Evolutionary conservation across 2,329 filamentous ascomycete species (phyloP).

Genomic region (Gaeumannomyces sp.): DNA sequence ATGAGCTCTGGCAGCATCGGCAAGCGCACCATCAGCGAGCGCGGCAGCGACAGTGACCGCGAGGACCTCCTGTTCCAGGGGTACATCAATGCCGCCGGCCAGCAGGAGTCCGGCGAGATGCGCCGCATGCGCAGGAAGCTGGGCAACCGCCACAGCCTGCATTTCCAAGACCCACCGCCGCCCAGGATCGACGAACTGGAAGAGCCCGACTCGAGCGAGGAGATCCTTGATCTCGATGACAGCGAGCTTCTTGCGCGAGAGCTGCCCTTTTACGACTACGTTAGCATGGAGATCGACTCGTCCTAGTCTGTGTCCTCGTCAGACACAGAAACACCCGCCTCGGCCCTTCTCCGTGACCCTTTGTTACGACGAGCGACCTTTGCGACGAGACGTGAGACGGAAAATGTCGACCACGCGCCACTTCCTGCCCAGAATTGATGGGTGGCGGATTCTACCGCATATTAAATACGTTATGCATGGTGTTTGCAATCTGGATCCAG

Average conservation of each 20-base stretch:
- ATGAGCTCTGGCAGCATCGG: slow-evolving; percentile 48
- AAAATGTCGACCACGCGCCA: neutral
- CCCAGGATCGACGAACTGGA: slow-evolving; percentile 48
- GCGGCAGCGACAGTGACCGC: slow-evolving; percentile 42
- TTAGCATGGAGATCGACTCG: slow-evolving; percentile 45
- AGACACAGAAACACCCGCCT: too few relatives aligned
- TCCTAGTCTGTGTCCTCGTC: slow-evolving; percentile 17
- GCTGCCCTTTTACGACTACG: slow-evolving; percentile 46
- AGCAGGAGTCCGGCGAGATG: slow-evolving; percentile 23
- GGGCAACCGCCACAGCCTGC: slow-evolving; percentile 39
- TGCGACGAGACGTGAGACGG: neutral
- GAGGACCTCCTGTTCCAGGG: slow-evolving; percentile 29
- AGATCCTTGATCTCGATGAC: slow-evolving; percentile 25
- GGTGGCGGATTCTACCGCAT: neutral
- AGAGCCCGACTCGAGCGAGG: slow-evolving; percentile 43
- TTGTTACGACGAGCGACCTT: neutral
- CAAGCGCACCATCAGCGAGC: slow-evolving; percentile 48
- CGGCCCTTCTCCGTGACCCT: neutral
- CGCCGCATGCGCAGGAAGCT: slow-evolving; percentile 41
- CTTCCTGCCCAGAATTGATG: neutral
- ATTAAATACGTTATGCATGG: neutral
- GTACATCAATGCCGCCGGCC: slow-evolving; percentile 24
- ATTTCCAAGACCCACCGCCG: slow-evolving; percentile 43
- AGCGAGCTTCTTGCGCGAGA: slow-evolving; percentile 39
- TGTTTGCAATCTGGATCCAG: neutral